Evolutionary conservation across 805 yeast genomes (phyloP).

Genomic region (Kodamaea lidongshanica): DNA sequence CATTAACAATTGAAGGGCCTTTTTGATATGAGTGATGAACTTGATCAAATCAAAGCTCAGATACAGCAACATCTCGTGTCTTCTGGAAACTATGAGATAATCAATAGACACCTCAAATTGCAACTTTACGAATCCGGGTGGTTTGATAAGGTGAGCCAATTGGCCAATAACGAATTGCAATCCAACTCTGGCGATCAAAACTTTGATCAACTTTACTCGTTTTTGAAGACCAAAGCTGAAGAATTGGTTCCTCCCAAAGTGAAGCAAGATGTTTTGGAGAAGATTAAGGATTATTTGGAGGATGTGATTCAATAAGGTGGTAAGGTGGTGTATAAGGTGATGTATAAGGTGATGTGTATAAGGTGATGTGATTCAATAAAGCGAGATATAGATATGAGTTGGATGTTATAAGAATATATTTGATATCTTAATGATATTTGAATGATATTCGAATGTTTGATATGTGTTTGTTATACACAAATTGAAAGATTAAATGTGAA

Average conservation of each 20-base stretch:
- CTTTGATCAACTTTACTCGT: slow-evolving; percentile 46
- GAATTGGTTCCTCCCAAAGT: slow-evolving; percentile 65
- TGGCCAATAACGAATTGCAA: slow-evolving; percentile 48
- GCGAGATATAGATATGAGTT: too few relatives aligned
- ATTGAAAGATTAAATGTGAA: too few relatives aligned
- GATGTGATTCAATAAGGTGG: slow-evolving; percentile 24
- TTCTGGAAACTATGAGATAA: slow-evolving; percentile 76
- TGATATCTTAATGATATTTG: too few relatives aligned
- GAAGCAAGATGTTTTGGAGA: slow-evolving; percentile 50
- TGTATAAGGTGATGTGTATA: too few relatives aligned
- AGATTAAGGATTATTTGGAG: slow-evolving; percentile 56
- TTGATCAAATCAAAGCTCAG: slow-evolving; percentile 46
- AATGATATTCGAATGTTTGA: too few relatives aligned
- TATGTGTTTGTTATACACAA: too few relatives aligned
- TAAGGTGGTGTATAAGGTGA: too few relatives aligned
- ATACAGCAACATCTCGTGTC: slow-evolving; percentile 66
- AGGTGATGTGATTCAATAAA: too few relatives aligned
- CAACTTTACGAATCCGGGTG: slow-evolving; percentile 76
- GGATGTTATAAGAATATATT: too few relatives aligned
- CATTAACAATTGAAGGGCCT: neutral
- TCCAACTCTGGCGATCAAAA: slow-evolving; percentile 30
- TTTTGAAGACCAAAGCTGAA: slow-evolving; percentile 61
- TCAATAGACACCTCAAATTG: slow-evolving; percentile 56
- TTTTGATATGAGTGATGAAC: slow-evolving; percentile 28
- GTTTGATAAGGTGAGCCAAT: slow-evolving; percentile 65